phyloP scores from a whole-genome alignment of 2,329 filamentous ascomycete genomes.

The Saccharata proteae region DNA sequence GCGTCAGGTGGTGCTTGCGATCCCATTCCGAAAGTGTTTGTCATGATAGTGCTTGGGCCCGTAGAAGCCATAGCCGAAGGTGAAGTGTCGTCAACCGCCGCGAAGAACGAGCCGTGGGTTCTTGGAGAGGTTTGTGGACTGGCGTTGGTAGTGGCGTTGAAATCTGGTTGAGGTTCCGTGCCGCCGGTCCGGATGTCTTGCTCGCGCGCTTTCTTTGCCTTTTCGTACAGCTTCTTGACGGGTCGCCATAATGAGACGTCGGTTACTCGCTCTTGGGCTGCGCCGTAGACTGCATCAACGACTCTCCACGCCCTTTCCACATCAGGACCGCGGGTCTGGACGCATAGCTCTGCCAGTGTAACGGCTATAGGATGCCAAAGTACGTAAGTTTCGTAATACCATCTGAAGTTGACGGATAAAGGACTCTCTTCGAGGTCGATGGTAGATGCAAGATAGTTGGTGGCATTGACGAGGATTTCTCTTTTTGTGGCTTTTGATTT shows the following conservation, averaged over 20 bases:
- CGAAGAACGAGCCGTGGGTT: too few species aligned
- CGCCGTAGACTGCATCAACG: constrained; percentile 30
- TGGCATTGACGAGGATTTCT: constrained; percentile 13
- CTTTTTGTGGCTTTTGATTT: constrained; percentile 17
- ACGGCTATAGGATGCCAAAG: constrained; percentile 42
- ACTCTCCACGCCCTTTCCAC: constrained; percentile 32
- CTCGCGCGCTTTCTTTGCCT: constrained; percentile 3
- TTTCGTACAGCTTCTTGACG: constrained; percentile 7
- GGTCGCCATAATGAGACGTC: constrained; percentile 8
- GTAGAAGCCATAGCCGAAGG: too few species aligned
- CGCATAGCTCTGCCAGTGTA: constrained; percentile 26
- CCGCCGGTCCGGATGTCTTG: not conserved
- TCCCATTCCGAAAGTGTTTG: too few species aligned
- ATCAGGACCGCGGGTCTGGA: constrained; percentile 15
- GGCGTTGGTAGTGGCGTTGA: too few species aligned
- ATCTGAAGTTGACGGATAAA: constrained; percentile 31
- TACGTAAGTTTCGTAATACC: constrained; percentile 32
- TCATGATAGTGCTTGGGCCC: too few species aligned
- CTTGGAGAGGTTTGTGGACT: too few species aligned
- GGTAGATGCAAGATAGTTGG: constrained; percentile 2
- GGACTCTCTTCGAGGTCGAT: constrained; percentile 17
- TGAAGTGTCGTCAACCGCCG: too few species aligned
- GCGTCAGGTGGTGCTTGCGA: not conserved
- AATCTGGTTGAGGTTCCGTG: too few species aligned
- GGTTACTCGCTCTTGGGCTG: constrained; percentile 6